phyloP scores from a whole-genome alignment of 2,329 filamentous ascomycete genomes.

The Sphaceloma murrayae region DNA sequence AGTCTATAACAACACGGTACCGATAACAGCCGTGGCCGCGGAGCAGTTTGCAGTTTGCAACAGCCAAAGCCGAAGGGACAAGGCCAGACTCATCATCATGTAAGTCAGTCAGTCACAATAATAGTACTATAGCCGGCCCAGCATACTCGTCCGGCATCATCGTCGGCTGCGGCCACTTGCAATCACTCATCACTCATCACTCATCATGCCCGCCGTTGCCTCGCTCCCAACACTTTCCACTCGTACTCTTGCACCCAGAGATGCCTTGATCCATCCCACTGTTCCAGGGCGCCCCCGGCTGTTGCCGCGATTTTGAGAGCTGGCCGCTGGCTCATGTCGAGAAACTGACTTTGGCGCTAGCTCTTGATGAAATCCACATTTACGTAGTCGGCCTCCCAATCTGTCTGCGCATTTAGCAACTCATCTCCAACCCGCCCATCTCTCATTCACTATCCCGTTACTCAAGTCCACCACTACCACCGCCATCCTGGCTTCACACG shows the following conservation, averaged over 20 bases:
- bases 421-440: not conserved
- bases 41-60: no score
- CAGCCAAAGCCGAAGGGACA: no score
- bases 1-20: no score
- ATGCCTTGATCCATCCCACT: no score
- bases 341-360: no score
- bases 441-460: not conserved
- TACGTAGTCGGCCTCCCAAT: no score
- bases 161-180: not conserved
- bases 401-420: not conserved
- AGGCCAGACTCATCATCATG: no score
- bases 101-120: not conserved
- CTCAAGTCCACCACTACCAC: not conserved
- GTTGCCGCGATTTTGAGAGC: not conserved
- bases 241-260: no score
- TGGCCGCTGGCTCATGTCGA: no score
- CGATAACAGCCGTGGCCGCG: no score
- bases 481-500: conserved; percentile 40
- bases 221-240: not conserved
- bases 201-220: not conserved
- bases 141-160: not conserved
- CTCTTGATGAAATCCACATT: not conserved
- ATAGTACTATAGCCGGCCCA: not conserved
- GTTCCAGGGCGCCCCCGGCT: not conserved
- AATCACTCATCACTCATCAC: not conserved